A percentile compares a stretch with the other conserved stretches of the same genome.
Evolutionary conservation across 2,329 filamentous ascomycete genomes (phyloP).

Genomic region (Cylindrodendrum hubeiense): DNA sequence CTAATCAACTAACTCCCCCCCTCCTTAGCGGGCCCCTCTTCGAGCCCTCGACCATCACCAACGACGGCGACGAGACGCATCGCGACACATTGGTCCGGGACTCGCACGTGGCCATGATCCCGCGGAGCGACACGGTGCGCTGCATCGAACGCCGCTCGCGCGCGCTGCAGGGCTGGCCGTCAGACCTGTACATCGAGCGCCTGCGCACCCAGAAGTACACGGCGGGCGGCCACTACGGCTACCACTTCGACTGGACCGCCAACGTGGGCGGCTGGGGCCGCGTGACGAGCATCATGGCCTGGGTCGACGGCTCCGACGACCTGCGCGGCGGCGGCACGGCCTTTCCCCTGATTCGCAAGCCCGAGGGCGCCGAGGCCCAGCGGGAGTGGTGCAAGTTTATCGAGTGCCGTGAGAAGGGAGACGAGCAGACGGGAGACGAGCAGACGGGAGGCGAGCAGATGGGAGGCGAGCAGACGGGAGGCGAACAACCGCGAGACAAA

Average conservation of each 20-base stretch:
- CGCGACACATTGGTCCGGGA: slow-evolving; percentile 61
- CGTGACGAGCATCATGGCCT: slow-evolving; percentile 67
- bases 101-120: slow-evolving; percentile 65
- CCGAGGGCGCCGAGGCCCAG: slow-evolving; percentile 39
- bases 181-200: slow-evolving; percentile 65
- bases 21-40: slow-evolving; percentile 59
- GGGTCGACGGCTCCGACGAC: slow-evolving; percentile 55
- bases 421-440: slow-evolving; percentile 35
- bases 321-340: slow-evolving; percentile 63
- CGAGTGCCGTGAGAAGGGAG: slow-evolving; percentile 51
- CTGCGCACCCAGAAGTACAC: slow-evolving; percentile 64
- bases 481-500: not conserved
- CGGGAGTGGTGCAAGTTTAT: slow-evolving; percentile 62
- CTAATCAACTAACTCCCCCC: slow-evolving; percentile 4
- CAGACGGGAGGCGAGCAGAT: slow-evolving; percentile 35
- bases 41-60: slow-evolving; percentile 63
- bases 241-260: slow-evolving; percentile 67
- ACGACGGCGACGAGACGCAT: slow-evolving; percentile 57
- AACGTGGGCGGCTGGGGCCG: slow-evolving; percentile 59
- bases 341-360: slow-evolving; percentile 58
- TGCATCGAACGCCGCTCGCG: slow-evolving; percentile 62
- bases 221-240: slow-evolving; percentile 62
- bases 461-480: slow-evolving; percentile 36
- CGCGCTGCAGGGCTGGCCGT: slow-evolving; percentile 65
- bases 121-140: slow-evolving; percentile 57